phyloP scores from a whole-genome alignment of 106 monocot species.

The Dioscorea dumetorum region DNA sequence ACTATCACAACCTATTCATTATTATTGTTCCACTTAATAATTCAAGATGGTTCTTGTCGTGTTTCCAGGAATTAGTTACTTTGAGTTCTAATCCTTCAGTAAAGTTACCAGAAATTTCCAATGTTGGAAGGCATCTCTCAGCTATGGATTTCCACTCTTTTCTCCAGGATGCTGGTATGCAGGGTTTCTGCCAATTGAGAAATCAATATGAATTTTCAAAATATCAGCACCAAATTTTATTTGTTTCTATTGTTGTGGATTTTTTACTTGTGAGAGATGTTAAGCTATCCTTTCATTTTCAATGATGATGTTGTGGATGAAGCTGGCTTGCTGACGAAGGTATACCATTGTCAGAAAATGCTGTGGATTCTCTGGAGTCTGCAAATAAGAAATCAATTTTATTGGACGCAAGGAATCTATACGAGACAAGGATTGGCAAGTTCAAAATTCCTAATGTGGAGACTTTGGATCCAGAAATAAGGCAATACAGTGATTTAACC shows the following conservation, averaged over 20 bases:
- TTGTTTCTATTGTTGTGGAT: no score
- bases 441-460: constrained; percentile 60
- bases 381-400: constrained; percentile 37
- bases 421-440: constrained; percentile 94
- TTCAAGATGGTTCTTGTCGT: not conserved
- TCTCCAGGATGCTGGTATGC: constrained; percentile 55
- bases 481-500: constrained; percentile 94
- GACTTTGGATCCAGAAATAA: constrained; percentile 86
- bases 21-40: not conserved
- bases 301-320: not conserved
- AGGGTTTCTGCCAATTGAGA: not conserved
- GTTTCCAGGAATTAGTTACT: constrained; percentile 77
- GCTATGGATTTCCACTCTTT: constrained; percentile 76
- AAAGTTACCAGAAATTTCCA: constrained; percentile 53
- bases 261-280: no score
- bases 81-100: constrained; percentile 52
- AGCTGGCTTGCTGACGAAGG: not conserved
- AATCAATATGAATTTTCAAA: not conserved
- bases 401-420: constrained; percentile 89
- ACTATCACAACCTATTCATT: no score
- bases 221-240: no score
- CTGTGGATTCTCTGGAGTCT: constrained; percentile 20
- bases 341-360: constrained; percentile 20
- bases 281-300: no score
- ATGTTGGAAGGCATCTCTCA: constrained; percentile 85